phyloP scores from a whole-genome alignment of 2,329 filamentous ascomycete species.

The Stagonosporopsis vannaccii region DNA sequence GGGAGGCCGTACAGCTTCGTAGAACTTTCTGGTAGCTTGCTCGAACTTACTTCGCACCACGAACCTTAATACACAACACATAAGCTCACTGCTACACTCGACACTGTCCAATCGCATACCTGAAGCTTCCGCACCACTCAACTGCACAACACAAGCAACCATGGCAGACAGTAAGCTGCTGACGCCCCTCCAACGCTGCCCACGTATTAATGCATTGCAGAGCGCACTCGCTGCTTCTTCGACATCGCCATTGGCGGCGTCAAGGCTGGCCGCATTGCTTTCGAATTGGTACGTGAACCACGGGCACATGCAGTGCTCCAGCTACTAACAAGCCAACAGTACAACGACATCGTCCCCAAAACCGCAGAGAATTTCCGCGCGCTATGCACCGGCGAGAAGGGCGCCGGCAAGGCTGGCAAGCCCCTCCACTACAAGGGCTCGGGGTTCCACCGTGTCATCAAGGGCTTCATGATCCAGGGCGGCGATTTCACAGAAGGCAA shows the following conservation, averaged over 20 bases:
- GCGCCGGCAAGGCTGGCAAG: constrained; percentile 79
- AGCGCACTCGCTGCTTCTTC: constrained; percentile 86
- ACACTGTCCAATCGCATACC: not conserved
- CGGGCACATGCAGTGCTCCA: not conserved
- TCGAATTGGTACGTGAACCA: constrained; percentile 73
- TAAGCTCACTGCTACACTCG: not conserved
- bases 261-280: constrained; percentile 77
- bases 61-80: not conserved
- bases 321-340: constrained; percentile 35
- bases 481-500: constrained; percentile 96
- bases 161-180: constrained; percentile 39
- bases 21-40: constrained; percentile 47
- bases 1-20: constrained; percentile 27
- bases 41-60: constrained; percentile 25
- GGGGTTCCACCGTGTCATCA: constrained; percentile 94
- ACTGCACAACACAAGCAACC: constrained; percentile 18
- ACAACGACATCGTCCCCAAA: constrained; percentile 75
- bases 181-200: not conserved
- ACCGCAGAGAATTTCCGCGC: constrained; percentile 96
- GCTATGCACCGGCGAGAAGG: constrained; percentile 95
- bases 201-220: constrained; percentile 41
- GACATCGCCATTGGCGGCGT: constrained; percentile 83
- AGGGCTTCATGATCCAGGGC: constrained; percentile 98
- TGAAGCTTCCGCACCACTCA: not conserved
- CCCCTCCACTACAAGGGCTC: constrained; percentile 92